Evolutionary conservation across 345 rosid species (phyloP).

Genomic region (Eutrema yunnanense): DNA sequence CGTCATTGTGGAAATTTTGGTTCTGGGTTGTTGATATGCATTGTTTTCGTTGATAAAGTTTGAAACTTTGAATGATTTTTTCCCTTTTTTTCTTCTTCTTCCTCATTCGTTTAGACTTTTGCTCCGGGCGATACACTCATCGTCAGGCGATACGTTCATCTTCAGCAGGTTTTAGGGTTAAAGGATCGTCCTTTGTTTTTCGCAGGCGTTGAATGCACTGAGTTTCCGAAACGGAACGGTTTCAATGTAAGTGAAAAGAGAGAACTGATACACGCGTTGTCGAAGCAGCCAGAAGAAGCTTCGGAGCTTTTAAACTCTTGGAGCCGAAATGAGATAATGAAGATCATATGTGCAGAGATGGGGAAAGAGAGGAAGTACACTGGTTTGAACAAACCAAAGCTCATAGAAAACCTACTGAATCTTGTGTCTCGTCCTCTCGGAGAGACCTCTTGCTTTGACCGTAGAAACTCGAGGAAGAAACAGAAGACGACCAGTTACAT

Average conservation of each 20-base stretch:
- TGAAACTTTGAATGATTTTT: not conserved
- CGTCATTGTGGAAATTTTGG: not conserved
- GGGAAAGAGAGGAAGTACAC: conserved; percentile 99
- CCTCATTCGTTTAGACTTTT: not conserved
- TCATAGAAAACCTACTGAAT: conserved; percentile 79
- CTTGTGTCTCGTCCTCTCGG: conserved; percentile 53
- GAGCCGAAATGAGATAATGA: conserved; percentile 92
- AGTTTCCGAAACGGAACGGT: not conserved
- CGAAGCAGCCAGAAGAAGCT: conserved; percentile 58
- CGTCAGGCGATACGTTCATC: not conserved
- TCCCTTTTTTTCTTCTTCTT: not conserved
- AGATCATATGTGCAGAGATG: conserved; percentile 90
- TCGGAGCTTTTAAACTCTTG: conserved; percentile 72
- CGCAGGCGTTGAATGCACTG: conserved; percentile 6
- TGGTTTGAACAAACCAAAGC: conserved; percentile 81
- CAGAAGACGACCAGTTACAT: conserved; percentile 53
- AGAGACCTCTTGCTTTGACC: conserved; percentile 30
- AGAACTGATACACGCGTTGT: conserved; percentile 73
- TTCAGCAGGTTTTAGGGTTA: conserved; percentile 9
- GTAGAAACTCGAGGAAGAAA: conserved; percentile 50
- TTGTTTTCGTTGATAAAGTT: not conserved
- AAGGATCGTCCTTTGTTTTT: not conserved
- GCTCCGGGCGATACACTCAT: not conserved
- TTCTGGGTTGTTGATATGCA: not conserved
- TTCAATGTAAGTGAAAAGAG: conserved; percentile 74